A percentile compares a stretch with the other conserved stretches of the same genome.
Conservation (phyloP, 257 asterid genomes). For the Anisodus acutangulus region DNA sequence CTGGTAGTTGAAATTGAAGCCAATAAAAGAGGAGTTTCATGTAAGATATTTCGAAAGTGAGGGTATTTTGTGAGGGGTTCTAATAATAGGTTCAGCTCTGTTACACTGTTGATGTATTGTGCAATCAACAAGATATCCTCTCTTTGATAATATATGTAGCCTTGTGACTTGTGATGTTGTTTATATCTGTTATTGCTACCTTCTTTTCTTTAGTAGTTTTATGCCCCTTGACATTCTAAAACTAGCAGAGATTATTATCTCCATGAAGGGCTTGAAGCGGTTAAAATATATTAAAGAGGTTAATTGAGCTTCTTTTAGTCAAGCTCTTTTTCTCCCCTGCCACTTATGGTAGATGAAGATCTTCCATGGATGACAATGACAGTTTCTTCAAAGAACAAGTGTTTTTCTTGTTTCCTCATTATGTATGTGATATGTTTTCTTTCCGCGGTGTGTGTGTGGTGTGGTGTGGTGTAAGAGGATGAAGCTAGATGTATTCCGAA, state of each 20-base stretch:
- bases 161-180: background rate
- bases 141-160: background rate
- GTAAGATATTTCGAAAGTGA: background rate
- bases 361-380: background rate
- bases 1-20: background rate
- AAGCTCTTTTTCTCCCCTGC: background rate
- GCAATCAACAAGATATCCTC: constrained; percentile 18
- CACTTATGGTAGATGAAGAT: background rate
- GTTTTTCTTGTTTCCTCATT: constrained; percentile 15
- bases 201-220: background rate
- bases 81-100: constrained; percentile 21
- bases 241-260: background rate
- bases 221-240: background rate
- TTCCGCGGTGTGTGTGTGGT: background rate
- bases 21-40: background rate
- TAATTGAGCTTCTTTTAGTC: background rate
- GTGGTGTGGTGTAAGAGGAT: background rate
- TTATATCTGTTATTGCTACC: background rate
- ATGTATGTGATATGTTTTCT: background rate
- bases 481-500: background rate
- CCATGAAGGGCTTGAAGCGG: background rate
- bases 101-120: background rate
- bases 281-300: background rate
- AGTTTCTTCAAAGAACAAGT: background rate
- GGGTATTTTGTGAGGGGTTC: constrained; percentile 1